Evolutionary conservation across 148 eudicot species (phyloP), one percentile per base, ranked within the genome.

Genomic region (Drosera capensis): DNA sequence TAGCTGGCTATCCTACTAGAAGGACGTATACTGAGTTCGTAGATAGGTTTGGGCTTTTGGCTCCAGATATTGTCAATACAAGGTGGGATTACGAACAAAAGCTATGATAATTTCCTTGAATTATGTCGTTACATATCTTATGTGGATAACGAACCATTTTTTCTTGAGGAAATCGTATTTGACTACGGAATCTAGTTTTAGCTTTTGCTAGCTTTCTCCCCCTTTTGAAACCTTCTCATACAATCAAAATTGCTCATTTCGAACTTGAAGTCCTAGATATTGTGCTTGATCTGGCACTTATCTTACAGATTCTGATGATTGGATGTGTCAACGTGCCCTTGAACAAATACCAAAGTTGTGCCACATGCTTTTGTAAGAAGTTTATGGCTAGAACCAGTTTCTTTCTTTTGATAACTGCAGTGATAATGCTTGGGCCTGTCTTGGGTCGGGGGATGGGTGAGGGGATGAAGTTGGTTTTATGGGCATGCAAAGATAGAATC

Each of bases 1-100:
- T 84, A 50, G 97, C 97, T 45, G 97, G 97, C 52, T 90, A 90
- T 67, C 97, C 97, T 38, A 90, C 97, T 43, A 64, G 95, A 58
- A 76, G 75, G 58, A 84, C 84, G 44, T 90, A 80, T 49, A 66
- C 71, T 20, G 97, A 84, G 53, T 90, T 90, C 75, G 75, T 85
- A 31, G 87, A 90, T 49, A 92, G 97, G 16, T 90, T 90, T 70
- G 97, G 97, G 47, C 72, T 84, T 47, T 52, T 90, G 42, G 79
- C 80, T 49, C 74, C 76, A 11, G 85, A 84, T 40, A 41, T 71
- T 47, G 51, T 75, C 70, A 72, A 80, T 63, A 80, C 67, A 70
- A 64, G 95, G 95, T 88, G 51, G 38, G 64, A 4, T 3, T 4
- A 3, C 9, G 31, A 37, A 9, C 31, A 3, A 9, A 3, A 9